phyloP scores from a whole-genome alignment of 176 grass and related monocot genomes.

The Tillandsia fasciculata region DNA sequence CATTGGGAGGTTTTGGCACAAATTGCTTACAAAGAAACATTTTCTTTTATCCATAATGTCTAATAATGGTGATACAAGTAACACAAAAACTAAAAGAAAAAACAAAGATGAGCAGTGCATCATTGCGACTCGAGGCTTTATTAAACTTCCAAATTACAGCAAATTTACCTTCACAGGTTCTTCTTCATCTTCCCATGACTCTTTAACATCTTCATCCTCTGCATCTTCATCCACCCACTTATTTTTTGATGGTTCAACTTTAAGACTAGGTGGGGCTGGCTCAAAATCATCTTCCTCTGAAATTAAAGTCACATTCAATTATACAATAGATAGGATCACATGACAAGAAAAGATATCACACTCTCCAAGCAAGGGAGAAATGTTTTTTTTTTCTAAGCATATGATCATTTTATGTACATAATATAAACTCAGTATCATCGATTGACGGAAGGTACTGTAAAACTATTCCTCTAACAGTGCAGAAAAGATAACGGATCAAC shows the following conservation, averaged over 20 bases:
- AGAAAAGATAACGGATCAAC: neutral
- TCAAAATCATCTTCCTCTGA: conserved; percentile 70
- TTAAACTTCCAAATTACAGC: conserved; percentile 5
- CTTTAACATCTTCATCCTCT: conserved; percentile 73
- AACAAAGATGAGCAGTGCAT: neutral
- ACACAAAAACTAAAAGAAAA: neutral
- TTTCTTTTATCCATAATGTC: too few relatives aligned
- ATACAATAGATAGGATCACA: conserved; percentile 1
- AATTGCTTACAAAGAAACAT: too few relatives aligned
- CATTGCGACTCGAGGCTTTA: neutral
- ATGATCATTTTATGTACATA: neutral
- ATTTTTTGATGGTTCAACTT: conserved; percentile 42
- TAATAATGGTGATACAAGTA: neutral
- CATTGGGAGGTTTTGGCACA: too few relatives aligned
- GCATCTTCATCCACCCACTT: conserved; percentile 84
- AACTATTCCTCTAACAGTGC: neutral
- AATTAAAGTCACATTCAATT: conserved; percentile 5
- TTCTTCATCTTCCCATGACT: conserved; percentile 83
- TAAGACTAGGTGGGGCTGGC: conserved; percentile 31
- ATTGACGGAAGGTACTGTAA: neutral
- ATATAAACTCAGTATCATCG: neutral
- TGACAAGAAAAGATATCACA: neutral
- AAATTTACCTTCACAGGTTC: conserved; percentile 51
- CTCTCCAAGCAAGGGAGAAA: neutral
- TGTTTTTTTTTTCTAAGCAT: neutral